phyloP scores from a whole-genome alignment of 257 asterid genomes.

The Vinca minor region DNA sequence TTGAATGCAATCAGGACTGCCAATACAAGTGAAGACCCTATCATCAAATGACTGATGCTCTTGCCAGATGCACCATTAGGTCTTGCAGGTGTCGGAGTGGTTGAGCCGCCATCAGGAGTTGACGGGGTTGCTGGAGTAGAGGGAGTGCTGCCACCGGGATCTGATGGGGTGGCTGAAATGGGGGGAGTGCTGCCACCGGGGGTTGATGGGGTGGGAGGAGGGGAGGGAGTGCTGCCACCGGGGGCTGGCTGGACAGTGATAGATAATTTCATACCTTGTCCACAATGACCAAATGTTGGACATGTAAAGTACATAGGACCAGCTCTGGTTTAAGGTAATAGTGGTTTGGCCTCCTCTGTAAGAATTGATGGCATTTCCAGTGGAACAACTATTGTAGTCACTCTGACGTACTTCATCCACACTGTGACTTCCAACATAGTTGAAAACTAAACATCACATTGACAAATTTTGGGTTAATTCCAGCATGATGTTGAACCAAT shows the following conservation, averaged over 20 bases:
- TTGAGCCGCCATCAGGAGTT: too few relatives aligned
- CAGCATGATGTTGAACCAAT: too few relatives aligned
- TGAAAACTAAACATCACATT: slow-evolving; percentile 41
- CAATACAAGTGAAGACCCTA: slow-evolving; percentile 29
- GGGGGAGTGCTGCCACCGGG: slow-evolving; percentile 11
- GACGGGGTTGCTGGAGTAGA: slow-evolving; percentile 26
- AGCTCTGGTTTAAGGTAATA: slow-evolving; percentile 25
- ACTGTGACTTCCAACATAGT: slow-evolving; percentile 33
- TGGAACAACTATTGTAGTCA: slow-evolving; percentile 35
- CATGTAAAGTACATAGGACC: slow-evolving; percentile 52
- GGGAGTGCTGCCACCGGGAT: too few relatives aligned
- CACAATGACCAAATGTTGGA: slow-evolving; percentile 43
- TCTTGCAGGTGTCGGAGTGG: slow-evolving; percentile 17
- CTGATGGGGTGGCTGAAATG: not conserved
- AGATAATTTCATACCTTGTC: slow-evolving; percentile 42
- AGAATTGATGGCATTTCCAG: slow-evolving; percentile 24
- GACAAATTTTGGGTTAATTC: too few relatives aligned
- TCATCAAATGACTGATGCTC: slow-evolving; percentile 21
- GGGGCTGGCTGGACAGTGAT: slow-evolving; percentile 28
- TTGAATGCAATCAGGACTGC: slow-evolving; percentile 33
- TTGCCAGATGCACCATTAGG: slow-evolving; percentile 22
- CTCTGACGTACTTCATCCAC: slow-evolving; percentile 37
- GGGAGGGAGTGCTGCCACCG: too few relatives aligned
- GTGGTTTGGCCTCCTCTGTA: slow-evolving; percentile 30
- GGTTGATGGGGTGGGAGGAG: too few relatives aligned